A percentile compares a stretch with the other conserved stretches of the same genome.
These are phyloP conservation scores for Apophysomyces elegans DNA, from an alignment of 371 early-diverging fungal genomes.

Conservation along the genomic window DNA sequence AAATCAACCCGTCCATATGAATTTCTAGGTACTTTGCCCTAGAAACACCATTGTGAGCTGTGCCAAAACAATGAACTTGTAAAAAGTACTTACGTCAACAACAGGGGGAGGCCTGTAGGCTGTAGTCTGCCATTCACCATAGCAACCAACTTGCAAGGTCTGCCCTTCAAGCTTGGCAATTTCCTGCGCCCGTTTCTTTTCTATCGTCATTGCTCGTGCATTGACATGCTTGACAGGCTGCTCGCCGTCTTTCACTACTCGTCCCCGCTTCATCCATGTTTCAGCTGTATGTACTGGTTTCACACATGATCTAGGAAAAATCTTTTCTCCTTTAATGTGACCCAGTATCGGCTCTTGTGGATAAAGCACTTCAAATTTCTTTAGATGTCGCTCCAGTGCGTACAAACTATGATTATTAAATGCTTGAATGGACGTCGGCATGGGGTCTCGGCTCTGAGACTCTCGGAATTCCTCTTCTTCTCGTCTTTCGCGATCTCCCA, in stretches of 20 bases:
- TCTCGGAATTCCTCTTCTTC: constrained; percentile 60
- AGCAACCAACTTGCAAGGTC: constrained; percentile 52
- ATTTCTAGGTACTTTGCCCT: constrained; percentile 85
- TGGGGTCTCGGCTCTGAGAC: constrained; percentile 57
- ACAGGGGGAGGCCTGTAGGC: constrained; percentile 66
- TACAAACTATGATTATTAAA: constrained; percentile 86
- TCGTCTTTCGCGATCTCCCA: constrained; percentile 42
- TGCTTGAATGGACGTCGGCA: constrained; percentile 79
- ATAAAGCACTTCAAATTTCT: constrained; percentile 72
- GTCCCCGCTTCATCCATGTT: constrained; percentile 72
- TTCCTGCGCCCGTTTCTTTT: constrained; percentile 56
- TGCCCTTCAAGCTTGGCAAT: constrained; percentile 49
- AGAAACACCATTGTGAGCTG: neutral
- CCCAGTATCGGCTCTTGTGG: constrained; percentile 75
- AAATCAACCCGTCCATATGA: constrained; percentile 82
- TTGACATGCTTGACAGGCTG: constrained; percentile 72
- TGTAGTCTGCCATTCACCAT: constrained; percentile 90
- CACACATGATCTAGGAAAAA: constrained; percentile 80
- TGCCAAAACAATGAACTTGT: neutral
- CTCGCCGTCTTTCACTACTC: constrained; percentile 51
- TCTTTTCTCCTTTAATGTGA: constrained; percentile 71
- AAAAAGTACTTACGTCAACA: constrained; percentile 52
- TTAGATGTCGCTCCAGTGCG: constrained; percentile 84
- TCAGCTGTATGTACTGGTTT: constrained; percentile 62
- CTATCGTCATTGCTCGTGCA: constrained; percentile 64